Evolutionary conservation across 257 asterid species (phyloP), one percentile per base, ranked within the genome.

Genomic region (Henckelia pumila): DNA sequence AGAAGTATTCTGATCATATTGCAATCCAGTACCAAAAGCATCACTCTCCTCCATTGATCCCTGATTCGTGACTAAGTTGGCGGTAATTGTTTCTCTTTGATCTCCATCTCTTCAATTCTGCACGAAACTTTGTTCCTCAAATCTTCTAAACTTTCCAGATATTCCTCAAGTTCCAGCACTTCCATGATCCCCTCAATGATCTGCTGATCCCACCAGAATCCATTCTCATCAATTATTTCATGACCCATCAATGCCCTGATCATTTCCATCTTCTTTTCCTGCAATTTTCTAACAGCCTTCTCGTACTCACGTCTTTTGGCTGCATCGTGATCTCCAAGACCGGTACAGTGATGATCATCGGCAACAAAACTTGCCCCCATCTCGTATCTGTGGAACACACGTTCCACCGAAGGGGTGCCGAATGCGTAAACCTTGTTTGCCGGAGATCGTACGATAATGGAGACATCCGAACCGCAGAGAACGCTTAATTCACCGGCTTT

Each of bases 401-500:
- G 22, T 0, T 71, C 77, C 3, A 62, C 78, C 0, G 73, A 67
- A 0, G 86, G 82, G 65, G 57, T 69, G 0, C 77, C 79, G 21
- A 71, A 82, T 0, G 78, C 7, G 73, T 30, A 78, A 1, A 78
- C 29, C 26, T 75, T 76, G 0, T 75, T 60, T 13, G 79, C 82
- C 24, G 82, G 75, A 0, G 83, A 83, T 65, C 67, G 68, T n/a
- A 78, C 77, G 10, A 83, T 68, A 14, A 80, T 74, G 1, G 65
- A 79, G 1, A 74, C 19, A 1, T 77, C 71, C 2, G 81, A 66
- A 7, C 75, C 78, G 62, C 71, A 70, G 62, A 77, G 73, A 52
- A 78, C 11, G 69, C 75, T 29, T 60, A 82, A 77, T 16, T 82
- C 84, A 21, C 75, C 59, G 0, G 84, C 84, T 21, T 82, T 79